These are phyloP conservation scores for Leishmania mexicana DNA, from an alignment of 208 protist species.

Conservation along the genomic window DNA sequence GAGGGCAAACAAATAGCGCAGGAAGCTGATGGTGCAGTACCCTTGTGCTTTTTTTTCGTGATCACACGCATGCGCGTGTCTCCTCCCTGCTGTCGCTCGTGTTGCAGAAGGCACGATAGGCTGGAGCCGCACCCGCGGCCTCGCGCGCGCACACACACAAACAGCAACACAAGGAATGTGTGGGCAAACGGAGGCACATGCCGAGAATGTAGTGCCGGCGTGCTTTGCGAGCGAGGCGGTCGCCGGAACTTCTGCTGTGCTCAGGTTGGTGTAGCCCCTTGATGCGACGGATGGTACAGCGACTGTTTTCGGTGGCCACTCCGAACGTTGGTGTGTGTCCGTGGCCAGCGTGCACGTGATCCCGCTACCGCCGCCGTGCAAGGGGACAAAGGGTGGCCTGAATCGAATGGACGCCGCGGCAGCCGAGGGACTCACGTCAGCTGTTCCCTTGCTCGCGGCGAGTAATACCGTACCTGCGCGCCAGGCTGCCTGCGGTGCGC, in stretches of 20 bases:
- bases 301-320: conserved; percentile 10
- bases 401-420: conserved; percentile 1
- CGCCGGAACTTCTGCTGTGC: background rate
- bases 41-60: background rate
- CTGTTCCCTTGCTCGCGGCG: background rate
- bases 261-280: conserved; percentile 13
- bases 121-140: background rate
- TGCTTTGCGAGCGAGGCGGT: conserved; percentile 1
- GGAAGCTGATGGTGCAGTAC: background rate
- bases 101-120: background rate
- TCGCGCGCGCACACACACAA: background rate
- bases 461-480: background rate
- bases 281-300: conserved; percentile 3
- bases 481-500: background rate
- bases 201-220: conserved; percentile 8
- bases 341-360: conserved; percentile 4
- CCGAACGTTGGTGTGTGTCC: conserved; percentile 2
- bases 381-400: conserved; percentile 4
- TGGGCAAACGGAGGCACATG: background rate
- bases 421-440: background rate
- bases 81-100: background rate
- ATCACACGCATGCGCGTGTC: background rate
- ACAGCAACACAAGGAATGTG: background rate
- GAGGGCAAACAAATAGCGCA: background rate
- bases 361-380: background rate